Evolutionary conservation across 2,329 filamentous ascomycete species (phyloP), one percentile per base, ranked within the genome.

Genomic region (Aspergillus texensis): DNA sequence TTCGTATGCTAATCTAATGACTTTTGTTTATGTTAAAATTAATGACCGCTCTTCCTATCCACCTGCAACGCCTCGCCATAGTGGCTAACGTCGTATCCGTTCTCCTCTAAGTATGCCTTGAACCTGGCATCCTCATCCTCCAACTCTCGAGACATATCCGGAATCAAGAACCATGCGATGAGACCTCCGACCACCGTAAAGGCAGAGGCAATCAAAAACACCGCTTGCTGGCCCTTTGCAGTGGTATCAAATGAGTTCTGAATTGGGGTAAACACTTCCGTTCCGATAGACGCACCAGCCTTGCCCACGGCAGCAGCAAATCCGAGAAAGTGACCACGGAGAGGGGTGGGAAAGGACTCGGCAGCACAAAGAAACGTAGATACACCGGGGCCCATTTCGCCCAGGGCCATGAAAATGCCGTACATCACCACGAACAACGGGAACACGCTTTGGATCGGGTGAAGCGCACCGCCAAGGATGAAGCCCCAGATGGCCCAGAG

Each of bases 401-500:
- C 82, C 0, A 84, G 69, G 0, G 79, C 80, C 34, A 81, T 71
- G 68, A 85, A 85, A 53, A 85, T 74, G 1, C 83, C 83, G 60
- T 85, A 85, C 12, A 86, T 71, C 4, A 85, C 79, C 0, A 86
- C 71, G 61, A 86, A 85, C 0, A 85, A 76, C 0, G 83, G 81
- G 36, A 85, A 81, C 2, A 85, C 70, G 0, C 57, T 75, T 66
- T 84, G 80, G 48, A 86, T 83, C 0, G 74, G 77, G 0, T 69
- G 69, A 16, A 82, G 75, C 0, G 83, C 82, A 4, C 82, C 82
- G 2, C 83, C 84, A 0, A 86, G 74, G 41, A 85, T 74, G 60
- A 86, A 83, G 0, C 83, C 84, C 11, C 85, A 74, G 24, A 81
- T 64, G 3, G 78, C 78, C 70, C 81, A 80, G 24, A 82, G 65